These are phyloP conservation scores for Monilinia vaccinii-corymbosi DNA, from an alignment of 2,329 filamentous ascomycete genomes.

Conservation along the genomic window DNA sequence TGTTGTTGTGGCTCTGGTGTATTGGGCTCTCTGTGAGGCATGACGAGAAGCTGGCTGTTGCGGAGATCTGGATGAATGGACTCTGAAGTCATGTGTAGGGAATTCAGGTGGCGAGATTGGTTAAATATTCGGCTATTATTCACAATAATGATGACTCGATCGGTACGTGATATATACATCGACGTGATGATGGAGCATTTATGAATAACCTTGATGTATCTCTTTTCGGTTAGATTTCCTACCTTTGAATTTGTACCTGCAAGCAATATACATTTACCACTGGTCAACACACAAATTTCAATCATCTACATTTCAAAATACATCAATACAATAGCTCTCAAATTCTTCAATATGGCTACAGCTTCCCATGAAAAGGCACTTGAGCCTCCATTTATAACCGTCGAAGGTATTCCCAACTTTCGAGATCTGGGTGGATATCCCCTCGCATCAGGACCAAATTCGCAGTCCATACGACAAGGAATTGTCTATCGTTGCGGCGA, in stretches of 20 bases:
- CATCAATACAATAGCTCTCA: neutral
- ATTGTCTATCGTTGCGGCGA: slow-evolving; percentile 62
- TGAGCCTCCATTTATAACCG: slow-evolving; percentile 39
- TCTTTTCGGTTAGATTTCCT: neutral
- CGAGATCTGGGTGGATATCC: slow-evolving; percentile 57
- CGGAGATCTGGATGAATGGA: slow-evolving; percentile 1
- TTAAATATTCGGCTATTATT: neutral
- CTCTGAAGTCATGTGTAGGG: slow-evolving; percentile 4
- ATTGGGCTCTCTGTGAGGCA: slow-evolving; percentile 24
- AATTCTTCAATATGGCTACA: slow-evolving; percentile 13
- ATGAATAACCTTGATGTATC: neutral
- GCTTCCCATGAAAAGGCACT: slow-evolving; percentile 10
- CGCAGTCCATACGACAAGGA: slow-evolving; percentile 40
- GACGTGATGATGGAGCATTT: neutral
- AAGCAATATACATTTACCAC: neutral
- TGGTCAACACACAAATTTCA: neutral
- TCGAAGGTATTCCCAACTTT: slow-evolving; percentile 58
- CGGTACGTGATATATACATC: neutral
- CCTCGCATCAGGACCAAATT: slow-evolving; percentile 28
- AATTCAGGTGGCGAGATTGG: neutral
- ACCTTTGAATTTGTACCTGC: neutral
- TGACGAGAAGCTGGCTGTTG: slow-evolving; percentile 8
- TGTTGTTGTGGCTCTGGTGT: slow-evolving; percentile 2
- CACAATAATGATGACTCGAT: neutral
- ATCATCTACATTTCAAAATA: neutral